phyloP scores from a whole-genome alignment of 2,329 filamentous ascomycete species.

The Zasmidium citrigriseum region DNA sequence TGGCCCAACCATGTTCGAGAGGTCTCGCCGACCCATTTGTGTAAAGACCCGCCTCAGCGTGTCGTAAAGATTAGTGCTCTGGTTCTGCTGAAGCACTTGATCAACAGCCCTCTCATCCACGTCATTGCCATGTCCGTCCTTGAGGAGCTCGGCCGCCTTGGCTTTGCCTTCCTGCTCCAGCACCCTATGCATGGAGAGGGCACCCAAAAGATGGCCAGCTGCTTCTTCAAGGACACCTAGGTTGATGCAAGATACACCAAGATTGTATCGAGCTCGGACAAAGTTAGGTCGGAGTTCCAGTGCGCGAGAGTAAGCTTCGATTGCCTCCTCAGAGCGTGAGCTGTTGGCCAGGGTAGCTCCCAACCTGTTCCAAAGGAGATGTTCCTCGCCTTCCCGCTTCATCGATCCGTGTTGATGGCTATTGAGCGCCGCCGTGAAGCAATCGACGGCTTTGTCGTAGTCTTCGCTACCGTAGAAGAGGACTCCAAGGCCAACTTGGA shows the following conservation, averaged over 20 bases:
- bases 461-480: conserved; percentile 98
- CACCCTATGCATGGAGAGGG: conserved; percentile 91
- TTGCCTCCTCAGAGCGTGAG: conserved; percentile 90
- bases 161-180: conserved; percentile 83
- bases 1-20: conserved; percentile 82
- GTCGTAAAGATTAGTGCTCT: conserved; percentile 95
- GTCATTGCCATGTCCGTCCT: conserved; percentile 53
- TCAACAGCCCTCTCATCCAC: conserved; percentile 74
- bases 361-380: conserved; percentile 95
- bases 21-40: conserved; percentile 86
- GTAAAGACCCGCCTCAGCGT: conserved; percentile 92
- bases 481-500: conserved; percentile 94
- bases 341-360: conserved; percentile 95
- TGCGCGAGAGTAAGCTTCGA: conserved; percentile 92
- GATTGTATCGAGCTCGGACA: conserved; percentile 93
- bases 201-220: conserved; percentile 86
- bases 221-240: conserved; percentile 94
- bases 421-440: conserved; percentile 88
- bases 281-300: conserved; percentile 91
- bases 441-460: conserved; percentile 98
- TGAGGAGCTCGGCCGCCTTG: conserved; percentile 78
- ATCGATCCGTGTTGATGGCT: conserved; percentile 79
- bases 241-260: conserved; percentile 95
- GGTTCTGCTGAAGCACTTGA: conserved; percentile 88
- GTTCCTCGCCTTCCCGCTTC: conserved; percentile 83